Base-by-base conservation (phyloP, 179 eudicot species). In the Spinacia oleracea region DNA sequence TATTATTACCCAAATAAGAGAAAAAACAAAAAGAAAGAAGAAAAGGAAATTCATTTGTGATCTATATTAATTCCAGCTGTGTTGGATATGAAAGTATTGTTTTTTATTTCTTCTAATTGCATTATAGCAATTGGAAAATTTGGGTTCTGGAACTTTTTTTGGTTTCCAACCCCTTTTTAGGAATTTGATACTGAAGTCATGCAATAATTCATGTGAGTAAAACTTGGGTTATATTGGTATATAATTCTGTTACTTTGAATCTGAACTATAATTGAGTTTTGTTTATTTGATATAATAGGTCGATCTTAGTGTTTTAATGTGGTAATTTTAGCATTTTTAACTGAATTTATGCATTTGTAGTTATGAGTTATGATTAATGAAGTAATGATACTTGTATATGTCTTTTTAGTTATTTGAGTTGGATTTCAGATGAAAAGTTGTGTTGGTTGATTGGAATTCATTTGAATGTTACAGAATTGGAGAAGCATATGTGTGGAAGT, bases 381-480 rank as follows among this genome's bases (percentile, higher is more conserved):
- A 55, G 14, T 16, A 48, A n/a, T 48, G 64, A 56, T 12, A 43
- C 65, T 50, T 59, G 16, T 1, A 11, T 21, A 32, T 59, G 3
- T 23, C 18, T 15, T 45, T 6, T 34, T 9, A 50, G n/a, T 21
- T 12, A 40, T 38, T 77, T 55, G 64, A 9, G 71, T 14, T 51
- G 50, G 15, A 23, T 32, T 65, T 7, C 23, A 18, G 64, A 21
- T 1, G 35, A 60, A 67, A 68, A 12, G n/a, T 60, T 77, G 23
- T 76, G 48, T 62, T 12, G 29, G 20, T 62, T 72, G 53, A 62
- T n/a, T 23, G 8, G 7, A 21, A 6, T 15, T 55, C 23, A 2
- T 59, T 59, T 42, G 46, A 58, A 43, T 78, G 67, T 70, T 43
- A 7, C 76, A 78, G 81, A 70, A 78, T 43, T 70, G 55, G 25